Conservation (phyloP, 2,329 filamentous ascomycete genomes). For the Ascochyta clinopodiicola region DNA sequence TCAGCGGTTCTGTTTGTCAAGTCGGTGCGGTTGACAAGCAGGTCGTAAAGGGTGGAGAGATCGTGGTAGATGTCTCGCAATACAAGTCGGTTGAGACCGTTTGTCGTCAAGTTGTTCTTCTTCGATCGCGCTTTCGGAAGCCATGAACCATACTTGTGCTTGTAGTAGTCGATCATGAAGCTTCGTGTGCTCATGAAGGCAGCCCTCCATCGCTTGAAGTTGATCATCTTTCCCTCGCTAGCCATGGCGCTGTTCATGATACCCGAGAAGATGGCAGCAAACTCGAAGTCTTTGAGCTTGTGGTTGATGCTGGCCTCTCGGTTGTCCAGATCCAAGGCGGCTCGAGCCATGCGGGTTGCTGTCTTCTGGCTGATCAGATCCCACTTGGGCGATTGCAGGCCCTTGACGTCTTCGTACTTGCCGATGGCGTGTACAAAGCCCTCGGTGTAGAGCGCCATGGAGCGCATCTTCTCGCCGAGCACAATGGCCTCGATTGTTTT, state of each 20-base stretch:
- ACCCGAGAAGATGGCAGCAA: conserved; percentile 86
- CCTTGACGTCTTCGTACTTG: conserved; percentile 76
- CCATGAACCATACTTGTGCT: conserved; percentile 74
- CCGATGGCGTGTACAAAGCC: conserved; percentile 91
- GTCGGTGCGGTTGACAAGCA: conserved; percentile 79
- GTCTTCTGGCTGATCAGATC: conserved; percentile 73
- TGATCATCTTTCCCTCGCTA: conserved; percentile 76
- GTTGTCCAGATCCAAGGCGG: conserved; percentile 78
- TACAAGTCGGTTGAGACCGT: conserved; percentile 83
- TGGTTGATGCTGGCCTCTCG: conserved; percentile 73
- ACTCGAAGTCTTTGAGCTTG: conserved; percentile 87
- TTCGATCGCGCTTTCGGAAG: conserved; percentile 90
- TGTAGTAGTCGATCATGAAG: conserved; percentile 75
- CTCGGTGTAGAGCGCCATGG: conserved; percentile 82
- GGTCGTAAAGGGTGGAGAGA: conserved; percentile 84
- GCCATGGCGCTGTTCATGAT: conserved; percentile 83
- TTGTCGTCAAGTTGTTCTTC: conserved; percentile 87
- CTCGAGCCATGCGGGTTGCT: conserved; percentile 79
- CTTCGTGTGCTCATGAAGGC: conserved; percentile 77
- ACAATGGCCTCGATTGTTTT: conserved; percentile 89
- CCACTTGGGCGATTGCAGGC: conserved; percentile 73
- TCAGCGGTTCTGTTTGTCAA: conserved; percentile 81
- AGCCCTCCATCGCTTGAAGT: conserved; percentile 83
- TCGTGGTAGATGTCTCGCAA: conserved; percentile 84
- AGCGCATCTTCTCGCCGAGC: conserved; percentile 87